Percentiles rank a stretch among this genome's conserved stretches.
Conservation (phyloP, 2,329 filamentous ascomycete genomes). For the Fusarium sp. region DNA sequence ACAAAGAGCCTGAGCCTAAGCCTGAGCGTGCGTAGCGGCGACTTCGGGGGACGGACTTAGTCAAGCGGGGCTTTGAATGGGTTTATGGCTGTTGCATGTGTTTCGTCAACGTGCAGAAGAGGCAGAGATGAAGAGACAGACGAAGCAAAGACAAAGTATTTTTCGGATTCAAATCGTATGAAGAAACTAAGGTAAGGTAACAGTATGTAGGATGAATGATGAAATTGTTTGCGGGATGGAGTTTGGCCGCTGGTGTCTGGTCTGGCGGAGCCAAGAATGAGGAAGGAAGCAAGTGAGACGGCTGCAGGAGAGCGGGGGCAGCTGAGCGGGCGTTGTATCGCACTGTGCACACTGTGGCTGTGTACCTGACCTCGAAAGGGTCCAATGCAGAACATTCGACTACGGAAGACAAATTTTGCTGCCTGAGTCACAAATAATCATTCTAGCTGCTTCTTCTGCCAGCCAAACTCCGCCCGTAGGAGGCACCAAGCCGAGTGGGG, state of each 20-base stretch:
- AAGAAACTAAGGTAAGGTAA: conserved; percentile 23
- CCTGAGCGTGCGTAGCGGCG: conserved; percentile 36
- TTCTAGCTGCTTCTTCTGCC: conserved; percentile 50
- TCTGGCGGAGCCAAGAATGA: conserved; percentile 36
- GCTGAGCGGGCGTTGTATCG: conserved; percentile 26
- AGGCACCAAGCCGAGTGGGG: conserved; percentile 28
- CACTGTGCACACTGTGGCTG: conserved; percentile 30
- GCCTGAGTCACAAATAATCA: conserved; percentile 54
- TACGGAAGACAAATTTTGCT: conserved; percentile 46
- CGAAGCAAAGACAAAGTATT: conserved; percentile 23
- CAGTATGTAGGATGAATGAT: conserved; percentile 46
- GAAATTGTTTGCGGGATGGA: conserved; percentile 33
- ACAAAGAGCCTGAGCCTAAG: conserved; percentile 38
- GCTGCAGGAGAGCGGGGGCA: conserved; percentile 26
- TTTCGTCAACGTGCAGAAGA: conserved; percentile 10
- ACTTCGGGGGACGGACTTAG: conserved; percentile 39
- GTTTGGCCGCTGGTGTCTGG: conserved; percentile 18
- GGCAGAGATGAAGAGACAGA: conserved; percentile 14
- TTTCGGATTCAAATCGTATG: conserved; percentile 42
- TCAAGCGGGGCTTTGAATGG: conserved; percentile 33
- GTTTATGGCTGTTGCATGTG: conserved; percentile 19
- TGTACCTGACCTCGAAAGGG: conserved; percentile 8
- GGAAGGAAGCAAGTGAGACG: conserved; percentile 8
- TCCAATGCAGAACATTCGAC: conserved; percentile 18
- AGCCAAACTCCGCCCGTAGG: conserved; percentile 25